A percentile compares a stretch with the other conserved stretches of the same genome.
Evolutionary conservation across 441 rosid genomes (phyloP).

Genomic region (Raphanus hybrid): DNA sequence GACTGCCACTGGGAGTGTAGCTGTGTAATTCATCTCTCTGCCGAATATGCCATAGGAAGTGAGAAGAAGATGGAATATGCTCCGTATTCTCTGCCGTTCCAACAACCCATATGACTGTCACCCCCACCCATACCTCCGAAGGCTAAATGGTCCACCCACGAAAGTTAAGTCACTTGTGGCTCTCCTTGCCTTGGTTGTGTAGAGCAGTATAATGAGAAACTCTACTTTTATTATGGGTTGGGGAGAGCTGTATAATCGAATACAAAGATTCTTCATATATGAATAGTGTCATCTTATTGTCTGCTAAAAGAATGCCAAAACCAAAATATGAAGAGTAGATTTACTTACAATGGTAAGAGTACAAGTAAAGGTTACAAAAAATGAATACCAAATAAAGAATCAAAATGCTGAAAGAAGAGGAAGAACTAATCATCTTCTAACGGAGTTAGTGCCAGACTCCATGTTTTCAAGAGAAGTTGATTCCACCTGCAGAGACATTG

Average conservation of each 20-base stretch:
- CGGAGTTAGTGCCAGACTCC: slow-evolving; percentile 35
- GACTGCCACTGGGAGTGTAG: neutral
- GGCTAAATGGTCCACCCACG: neutral
- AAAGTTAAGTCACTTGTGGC: neutral
- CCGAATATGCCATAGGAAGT: neutral
- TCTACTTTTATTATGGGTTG: neutral
- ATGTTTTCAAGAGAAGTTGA: slow-evolving; percentile 37
- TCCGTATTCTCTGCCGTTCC: neutral
- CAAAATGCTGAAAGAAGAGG: neutral
- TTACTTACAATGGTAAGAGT: slow-evolving; percentile 11
- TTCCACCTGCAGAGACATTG: slow-evolving; percentile 32
- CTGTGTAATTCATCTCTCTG: neutral
- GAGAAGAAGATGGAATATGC: neutral
- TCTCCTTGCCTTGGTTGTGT: neutral
- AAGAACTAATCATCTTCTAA: slow-evolving; percentile 21
- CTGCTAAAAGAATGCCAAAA: neutral
- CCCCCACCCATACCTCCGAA: neutral
- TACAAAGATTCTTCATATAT: neutral
- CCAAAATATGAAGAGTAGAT: neutral
- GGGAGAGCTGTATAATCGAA: neutral
- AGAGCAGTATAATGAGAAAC: neutral
- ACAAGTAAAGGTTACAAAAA: neutral
- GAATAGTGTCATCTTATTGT: neutral
- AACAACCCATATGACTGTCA: neutral
- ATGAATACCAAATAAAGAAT: neutral